A percentile compares a stretch with the other conserved stretches of the same genome.
Conservation (phyloP, 371 early-diverging fungal genomes). For the Rhizopus delemar region DNA sequence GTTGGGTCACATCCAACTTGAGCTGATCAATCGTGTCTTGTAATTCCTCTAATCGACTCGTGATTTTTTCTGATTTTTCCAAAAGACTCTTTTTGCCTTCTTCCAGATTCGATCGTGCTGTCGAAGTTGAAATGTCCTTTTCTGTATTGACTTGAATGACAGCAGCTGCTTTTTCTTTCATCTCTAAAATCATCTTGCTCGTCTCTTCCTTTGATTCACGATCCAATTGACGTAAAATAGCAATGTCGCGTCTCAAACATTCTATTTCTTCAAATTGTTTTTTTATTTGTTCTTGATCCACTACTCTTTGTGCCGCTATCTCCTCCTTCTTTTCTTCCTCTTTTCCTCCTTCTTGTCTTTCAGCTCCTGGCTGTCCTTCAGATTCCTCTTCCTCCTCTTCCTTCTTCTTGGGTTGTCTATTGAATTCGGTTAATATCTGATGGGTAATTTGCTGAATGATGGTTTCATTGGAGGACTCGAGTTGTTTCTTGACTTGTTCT, state of each 20-base stretch:
- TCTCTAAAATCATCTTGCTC: constrained; percentile 35
- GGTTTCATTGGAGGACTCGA: constrained; percentile 22
- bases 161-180: constrained; percentile 50
- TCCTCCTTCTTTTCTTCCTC: constrained; percentile 3
- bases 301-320: constrained; percentile 10
- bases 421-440: background rate
- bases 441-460: constrained; percentile 1
- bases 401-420: constrained; percentile 79
- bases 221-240: constrained; percentile 63
- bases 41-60: constrained; percentile 68
- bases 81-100: constrained; percentile 68
- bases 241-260: constrained; percentile 52
- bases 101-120: constrained; percentile 54
- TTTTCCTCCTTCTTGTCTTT: too few relatives aligned
- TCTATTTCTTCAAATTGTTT: constrained; percentile 37
- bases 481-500: constrained; percentile 38
- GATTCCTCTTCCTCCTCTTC: constrained; percentile 60
- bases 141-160: constrained; percentile 37
- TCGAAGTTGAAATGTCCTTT: constrained; percentile 39
- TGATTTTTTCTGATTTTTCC: constrained; percentile 60
- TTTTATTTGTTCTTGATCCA: constrained; percentile 16
- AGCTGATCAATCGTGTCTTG: constrained; percentile 76
- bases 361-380: too few relatives aligned
- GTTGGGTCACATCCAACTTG: constrained; percentile 74
- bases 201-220: constrained; percentile 55